These are phyloP conservation scores for Aspergillus sp. DNA, from an alignment of 2,329 filamentous ascomycete species.

Conservation along the genomic window DNA sequence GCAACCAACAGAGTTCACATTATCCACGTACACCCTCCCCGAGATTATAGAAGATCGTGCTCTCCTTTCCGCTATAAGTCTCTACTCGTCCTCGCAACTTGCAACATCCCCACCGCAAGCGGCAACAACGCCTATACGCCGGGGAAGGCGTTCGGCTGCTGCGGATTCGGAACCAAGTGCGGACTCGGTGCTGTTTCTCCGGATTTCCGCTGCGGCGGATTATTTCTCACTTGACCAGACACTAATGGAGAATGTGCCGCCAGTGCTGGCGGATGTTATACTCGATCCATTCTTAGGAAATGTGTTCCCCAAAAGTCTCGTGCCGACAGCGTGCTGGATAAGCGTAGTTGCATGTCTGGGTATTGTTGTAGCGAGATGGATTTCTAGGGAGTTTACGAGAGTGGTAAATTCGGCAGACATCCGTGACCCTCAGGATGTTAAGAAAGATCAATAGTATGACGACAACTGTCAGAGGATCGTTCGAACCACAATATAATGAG, in stretches of 20 bases:
- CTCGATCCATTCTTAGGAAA: conserved; percentile 84
- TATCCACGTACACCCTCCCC: conserved; percentile 64
- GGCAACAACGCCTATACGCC: conserved; percentile 12
- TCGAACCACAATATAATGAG: background rate
- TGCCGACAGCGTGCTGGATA: conserved; percentile 71
- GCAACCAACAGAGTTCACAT: conserved; percentile 81
- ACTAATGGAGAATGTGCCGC: conserved; percentile 73
- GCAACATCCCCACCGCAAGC: conserved; percentile 19
- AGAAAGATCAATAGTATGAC: conserved; percentile 19
- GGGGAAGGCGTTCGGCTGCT: background rate
- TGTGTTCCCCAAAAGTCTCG: conserved; percentile 73
- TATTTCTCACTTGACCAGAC: conserved; percentile 74
- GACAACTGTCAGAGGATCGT: background rate
- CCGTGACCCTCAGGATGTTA: conserved; percentile 6
- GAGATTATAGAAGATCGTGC: conserved; percentile 62
- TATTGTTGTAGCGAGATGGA: conserved; percentile 45
- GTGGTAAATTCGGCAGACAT: conserved; percentile 14
- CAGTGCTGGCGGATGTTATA: conserved; percentile 76
- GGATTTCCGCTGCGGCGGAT: conserved; percentile 73
- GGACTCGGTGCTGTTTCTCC: conserved; percentile 67
- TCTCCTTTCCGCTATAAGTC: conserved; percentile 64
- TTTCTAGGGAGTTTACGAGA: conserved; percentile 25
- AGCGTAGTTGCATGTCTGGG: conserved; percentile 56
- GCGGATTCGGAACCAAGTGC: conserved; percentile 22
- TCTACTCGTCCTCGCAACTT: conserved; percentile 58